These are phyloP conservation scores for Cercospora sesami DNA, from an alignment of 2,329 filamentous ascomycete genomes.

Conservation along the genomic window DNA sequence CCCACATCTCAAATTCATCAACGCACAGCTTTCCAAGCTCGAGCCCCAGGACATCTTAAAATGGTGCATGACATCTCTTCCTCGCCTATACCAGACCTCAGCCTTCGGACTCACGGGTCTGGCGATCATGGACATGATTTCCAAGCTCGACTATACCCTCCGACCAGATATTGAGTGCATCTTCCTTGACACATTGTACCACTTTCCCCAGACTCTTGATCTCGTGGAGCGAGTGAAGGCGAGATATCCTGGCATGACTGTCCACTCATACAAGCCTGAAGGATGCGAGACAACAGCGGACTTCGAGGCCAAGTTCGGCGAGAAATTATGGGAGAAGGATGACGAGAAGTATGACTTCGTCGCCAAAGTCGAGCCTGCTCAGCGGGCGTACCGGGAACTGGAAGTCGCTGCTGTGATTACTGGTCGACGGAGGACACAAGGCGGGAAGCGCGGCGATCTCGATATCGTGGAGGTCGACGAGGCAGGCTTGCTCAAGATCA, in stretches of 20 bases:
- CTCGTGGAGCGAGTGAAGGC: constrained; percentile 67
- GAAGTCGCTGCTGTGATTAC: constrained; percentile 89
- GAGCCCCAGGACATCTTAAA: constrained; percentile 85
- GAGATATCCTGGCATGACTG: constrained; percentile 73
- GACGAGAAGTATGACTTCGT: constrained; percentile 93
- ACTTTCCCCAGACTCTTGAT: constrained; percentile 53
- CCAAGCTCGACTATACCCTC: constrained; percentile 66
- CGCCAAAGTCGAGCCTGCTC: constrained; percentile 94
- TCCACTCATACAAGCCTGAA: constrained; percentile 88
- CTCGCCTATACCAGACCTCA: constrained; percentile 52
- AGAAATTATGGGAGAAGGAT: constrained; percentile 79
- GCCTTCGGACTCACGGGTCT: constrained; percentile 55
- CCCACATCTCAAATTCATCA: constrained; percentile 85
- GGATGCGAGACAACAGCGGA: constrained; percentile 70
- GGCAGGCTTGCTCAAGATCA: constrained; percentile 91
- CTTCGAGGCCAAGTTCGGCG: constrained; percentile 80
- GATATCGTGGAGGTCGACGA: constrained; percentile 93
- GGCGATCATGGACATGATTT: constrained; percentile 65
- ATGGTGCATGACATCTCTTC: constrained; percentile 89
- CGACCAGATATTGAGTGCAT: constrained; percentile 54
- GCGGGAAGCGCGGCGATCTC: constrained; percentile 84
- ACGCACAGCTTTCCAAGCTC: constrained; percentile 82
- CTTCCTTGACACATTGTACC: constrained; percentile 57
- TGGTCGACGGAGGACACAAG: constrained; percentile 86
- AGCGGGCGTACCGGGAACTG: constrained; percentile 84